Conservation (phyloP, 352 stramenopile genomes). For the Aphanomyces cochlioides region DNA sequence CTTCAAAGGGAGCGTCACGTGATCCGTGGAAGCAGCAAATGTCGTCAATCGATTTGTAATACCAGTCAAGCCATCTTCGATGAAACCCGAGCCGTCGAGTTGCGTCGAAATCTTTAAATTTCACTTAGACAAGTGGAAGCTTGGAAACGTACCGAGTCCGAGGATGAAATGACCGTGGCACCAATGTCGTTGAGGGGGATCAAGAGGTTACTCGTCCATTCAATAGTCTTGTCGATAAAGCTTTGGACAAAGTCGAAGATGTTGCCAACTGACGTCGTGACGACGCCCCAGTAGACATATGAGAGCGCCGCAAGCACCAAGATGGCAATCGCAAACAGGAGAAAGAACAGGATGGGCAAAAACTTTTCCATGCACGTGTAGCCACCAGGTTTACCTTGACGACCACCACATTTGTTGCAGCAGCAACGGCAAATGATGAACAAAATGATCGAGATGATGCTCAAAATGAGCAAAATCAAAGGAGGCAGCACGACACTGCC, state of each 20-base stretch:
- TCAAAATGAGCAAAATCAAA: constrained; percentile 54
- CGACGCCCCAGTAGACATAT: constrained; percentile 55
- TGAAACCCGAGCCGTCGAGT: constrained; percentile 44
- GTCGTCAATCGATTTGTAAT: constrained; percentile 31
- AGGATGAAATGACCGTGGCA: constrained; percentile 14
- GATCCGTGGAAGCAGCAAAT: constrained; percentile 37
- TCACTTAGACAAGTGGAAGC: constrained; percentile 22
- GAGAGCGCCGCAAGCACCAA: constrained; percentile 44
- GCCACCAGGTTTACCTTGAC: constrained; percentile 47
- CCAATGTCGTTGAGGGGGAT: neutral
- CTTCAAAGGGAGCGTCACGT: constrained; percentile 37
- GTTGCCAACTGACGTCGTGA: constrained; percentile 40
- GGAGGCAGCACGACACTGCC: constrained; percentile 53
- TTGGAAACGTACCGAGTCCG: neutral
- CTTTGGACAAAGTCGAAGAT: constrained; percentile 28
- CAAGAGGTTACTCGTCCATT: constrained; percentile 21
- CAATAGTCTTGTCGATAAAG: neutral
- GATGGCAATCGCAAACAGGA: constrained; percentile 54
- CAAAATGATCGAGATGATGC: constrained; percentile 60
- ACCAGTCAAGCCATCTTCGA: constrained; percentile 39
- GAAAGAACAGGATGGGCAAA: constrained; percentile 54
- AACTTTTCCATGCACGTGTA: constrained; percentile 71
- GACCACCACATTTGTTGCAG: constrained; percentile 65
- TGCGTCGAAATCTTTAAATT: constrained; percentile 36
- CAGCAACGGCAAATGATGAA: constrained; percentile 73